phyloP scores from a whole-genome alignment of 805 yeast genomes.

The Wickerhamiella azymoides region DNA sequence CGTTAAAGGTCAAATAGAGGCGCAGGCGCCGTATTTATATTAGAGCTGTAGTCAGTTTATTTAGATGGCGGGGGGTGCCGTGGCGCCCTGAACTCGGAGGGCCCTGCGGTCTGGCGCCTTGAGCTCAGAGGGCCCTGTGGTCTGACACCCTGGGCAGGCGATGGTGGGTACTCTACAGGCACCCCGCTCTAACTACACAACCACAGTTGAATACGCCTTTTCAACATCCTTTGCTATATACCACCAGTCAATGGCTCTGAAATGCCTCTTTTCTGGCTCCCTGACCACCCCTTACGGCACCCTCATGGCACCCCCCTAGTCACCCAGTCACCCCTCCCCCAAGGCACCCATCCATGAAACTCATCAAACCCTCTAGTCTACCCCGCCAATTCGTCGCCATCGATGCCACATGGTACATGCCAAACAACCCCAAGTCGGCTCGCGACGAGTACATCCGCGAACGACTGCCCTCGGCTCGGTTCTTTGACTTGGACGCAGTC shows the following conservation, averaged over 20 bases:
- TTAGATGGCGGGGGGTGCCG: not conserved
- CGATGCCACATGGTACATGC: slow-evolving; percentile 91
- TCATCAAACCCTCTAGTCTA: slow-evolving; percentile 13
- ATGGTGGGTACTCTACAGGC: too few relatives aligned
- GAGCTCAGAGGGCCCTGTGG: too few relatives aligned
- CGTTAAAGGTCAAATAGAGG: not conserved
- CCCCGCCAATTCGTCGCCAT: slow-evolving; percentile 35
- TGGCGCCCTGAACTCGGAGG: too few relatives aligned
- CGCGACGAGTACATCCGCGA: slow-evolving; percentile 37
- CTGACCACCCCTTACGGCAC: slow-evolving; percentile 6
- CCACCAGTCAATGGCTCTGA: too few relatives aligned
- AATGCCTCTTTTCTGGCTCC: too few relatives aligned
- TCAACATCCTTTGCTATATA: too few relatives aligned
- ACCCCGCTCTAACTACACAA: too few relatives aligned
- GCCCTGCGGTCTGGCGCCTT: too few relatives aligned
- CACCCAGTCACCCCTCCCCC: not conserved
- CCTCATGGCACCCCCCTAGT: not conserved
- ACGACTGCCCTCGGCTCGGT: slow-evolving; percentile 54
- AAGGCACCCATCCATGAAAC: not conserved
- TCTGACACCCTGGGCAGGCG: too few relatives aligned
- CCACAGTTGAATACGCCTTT: too few relatives aligned
- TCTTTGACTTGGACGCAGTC: slow-evolving; percentile 64
- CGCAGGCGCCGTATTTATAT: not conserved
- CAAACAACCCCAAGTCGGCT: slow-evolving; percentile 43
- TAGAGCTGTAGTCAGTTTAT: too few relatives aligned